Evolutionary conservation across 345 rosid genomes (phyloP), one percentile per base, ranked within the genome.

Genomic region (Litchi chinensis): DNA sequence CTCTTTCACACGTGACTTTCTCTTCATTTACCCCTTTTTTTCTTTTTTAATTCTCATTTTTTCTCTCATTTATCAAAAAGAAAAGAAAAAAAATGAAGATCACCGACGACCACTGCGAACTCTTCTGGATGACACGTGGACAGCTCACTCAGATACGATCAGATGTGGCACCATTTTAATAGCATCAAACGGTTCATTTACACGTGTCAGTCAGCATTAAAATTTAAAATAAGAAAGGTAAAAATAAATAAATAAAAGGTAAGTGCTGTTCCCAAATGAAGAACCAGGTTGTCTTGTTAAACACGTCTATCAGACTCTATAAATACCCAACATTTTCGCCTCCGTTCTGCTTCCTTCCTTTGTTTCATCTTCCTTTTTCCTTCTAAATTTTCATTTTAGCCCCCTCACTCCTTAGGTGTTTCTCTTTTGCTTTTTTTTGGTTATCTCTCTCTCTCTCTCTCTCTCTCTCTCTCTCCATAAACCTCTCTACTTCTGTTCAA

Each of bases 281-380:
- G 70, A 81, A 77, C 79, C 83, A 65, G 32, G 80, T 83, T 90
- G 70, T 87, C 91, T 91, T 90, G 92, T 80, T 73, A 76, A 85
- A 82, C 97, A 92, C 95, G 95, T 87, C 92, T 87, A 80, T 78
- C 79, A 75, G 67, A 80, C 85, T 89, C 92, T 91, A 93, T 91
- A 93, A 91, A 95, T 88, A 83, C 84, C 73, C 68, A 44, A 56
- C 59, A 10, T 39, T 83, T 75, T 79, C 76, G 6, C 83, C 79
- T 69, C 10, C 75, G 10, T n/a, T 70, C 12, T 63, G 74, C 70
- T 56, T 82, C 81, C 81, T 81, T 82, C 81, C 81, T 81, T 84
- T 66, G 28, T 67, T 19, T 60, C 73, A 69, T 56, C 48, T 52
- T 19, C 60, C 65, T 63, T 68, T 74, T 74, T 26, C n/a, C 13